phyloP scores from a whole-genome alignment of 257 asterid genomes.

The Pogostemon cablin region DNA sequence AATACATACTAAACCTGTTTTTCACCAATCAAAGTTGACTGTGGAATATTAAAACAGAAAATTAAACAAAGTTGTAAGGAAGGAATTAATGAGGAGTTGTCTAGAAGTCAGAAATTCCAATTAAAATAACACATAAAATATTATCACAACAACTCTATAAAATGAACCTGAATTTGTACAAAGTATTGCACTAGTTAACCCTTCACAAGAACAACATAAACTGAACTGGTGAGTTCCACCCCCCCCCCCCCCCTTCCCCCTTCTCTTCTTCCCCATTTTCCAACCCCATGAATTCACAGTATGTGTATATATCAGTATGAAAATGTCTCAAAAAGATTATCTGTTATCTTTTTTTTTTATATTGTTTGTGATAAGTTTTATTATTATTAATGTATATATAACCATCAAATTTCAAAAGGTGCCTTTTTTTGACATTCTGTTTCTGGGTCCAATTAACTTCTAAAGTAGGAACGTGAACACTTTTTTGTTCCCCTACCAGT shows the following conservation, averaged over 20 bases:
- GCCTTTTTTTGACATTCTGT: conserved; percentile 24
- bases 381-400: background rate
- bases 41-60: too few species aligned
- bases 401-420: background rate
- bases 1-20: too few species aligned
- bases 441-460: conserved; percentile 30
- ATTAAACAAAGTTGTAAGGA: too few species aligned
- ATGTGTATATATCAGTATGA: background rate
- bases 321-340: background rate
- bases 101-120: conserved; percentile 31
- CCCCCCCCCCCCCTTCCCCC: conserved; percentile 18
- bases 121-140: background rate
- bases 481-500: conserved; percentile 1
- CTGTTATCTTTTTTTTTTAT: conserved; percentile 2
- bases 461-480: conserved; percentile 5
- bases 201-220: conserved; percentile 26
- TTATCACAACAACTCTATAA: conserved; percentile 8
- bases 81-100: background rate
- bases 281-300: conserved; percentile 1
- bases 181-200: conserved; percentile 21
- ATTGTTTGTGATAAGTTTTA: background rate
- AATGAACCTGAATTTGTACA: background rate
- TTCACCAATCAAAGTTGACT: too few species aligned
- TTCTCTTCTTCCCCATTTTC: background rate
- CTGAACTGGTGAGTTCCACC: conserved; percentile 35